phyloP scores from a whole-genome alignment of 306 rosid genomes.

The Styphnolobium japonicum region DNA sequence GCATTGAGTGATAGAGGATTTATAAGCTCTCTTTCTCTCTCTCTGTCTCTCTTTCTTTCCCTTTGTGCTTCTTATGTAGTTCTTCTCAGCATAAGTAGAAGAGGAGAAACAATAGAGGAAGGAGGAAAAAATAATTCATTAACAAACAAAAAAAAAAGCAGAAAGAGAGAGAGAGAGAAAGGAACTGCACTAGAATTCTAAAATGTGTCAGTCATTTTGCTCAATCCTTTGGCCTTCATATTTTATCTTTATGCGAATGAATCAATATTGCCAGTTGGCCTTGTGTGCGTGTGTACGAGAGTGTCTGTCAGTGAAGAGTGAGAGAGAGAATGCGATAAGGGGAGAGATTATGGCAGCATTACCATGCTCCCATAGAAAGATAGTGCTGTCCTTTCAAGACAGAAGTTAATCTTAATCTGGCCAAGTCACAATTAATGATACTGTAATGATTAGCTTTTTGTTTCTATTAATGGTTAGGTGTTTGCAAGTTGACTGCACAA shows the following conservation, averaged over 20 bases:
- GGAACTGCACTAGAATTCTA: slow-evolving; percentile 51
- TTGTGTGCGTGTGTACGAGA: slow-evolving; percentile 36
- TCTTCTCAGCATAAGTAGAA: slow-evolving; percentile 23
- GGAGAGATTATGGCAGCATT: slow-evolving; percentile 28
- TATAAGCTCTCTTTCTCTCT: slow-evolving; percentile 19
- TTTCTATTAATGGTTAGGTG: slow-evolving; percentile 23
- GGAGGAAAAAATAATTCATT: slow-evolving; percentile 19
- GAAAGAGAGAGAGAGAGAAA: slow-evolving; percentile 17
- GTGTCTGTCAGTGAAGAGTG: slow-evolving; percentile 22
- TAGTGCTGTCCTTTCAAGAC: slow-evolving; percentile 38
- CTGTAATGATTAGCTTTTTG: slow-evolving; percentile 33
- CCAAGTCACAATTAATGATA: slow-evolving; percentile 29
- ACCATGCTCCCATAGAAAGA: slow-evolving; percentile 30
- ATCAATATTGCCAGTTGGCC: slow-evolving; percentile 82
- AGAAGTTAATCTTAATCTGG: slow-evolving; percentile 31
- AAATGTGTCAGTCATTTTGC: slow-evolving; percentile 55
- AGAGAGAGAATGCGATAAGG: slow-evolving; percentile 29
- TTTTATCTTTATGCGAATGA: slow-evolving; percentile 56
- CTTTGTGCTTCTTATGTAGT: slow-evolving; percentile 20
- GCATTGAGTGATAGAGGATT: background rate
- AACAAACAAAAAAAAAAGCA: background rate
- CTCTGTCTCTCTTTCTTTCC: slow-evolving; percentile 6
- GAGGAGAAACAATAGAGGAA: slow-evolving; percentile 1
- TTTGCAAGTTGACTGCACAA: slow-evolving; percentile 28
- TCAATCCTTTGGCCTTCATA: slow-evolving; percentile 47